Evolutionary conservation across 768 basidiomycete species (phyloP).

Genomic region (Pisolithus tinctorius): DNA sequence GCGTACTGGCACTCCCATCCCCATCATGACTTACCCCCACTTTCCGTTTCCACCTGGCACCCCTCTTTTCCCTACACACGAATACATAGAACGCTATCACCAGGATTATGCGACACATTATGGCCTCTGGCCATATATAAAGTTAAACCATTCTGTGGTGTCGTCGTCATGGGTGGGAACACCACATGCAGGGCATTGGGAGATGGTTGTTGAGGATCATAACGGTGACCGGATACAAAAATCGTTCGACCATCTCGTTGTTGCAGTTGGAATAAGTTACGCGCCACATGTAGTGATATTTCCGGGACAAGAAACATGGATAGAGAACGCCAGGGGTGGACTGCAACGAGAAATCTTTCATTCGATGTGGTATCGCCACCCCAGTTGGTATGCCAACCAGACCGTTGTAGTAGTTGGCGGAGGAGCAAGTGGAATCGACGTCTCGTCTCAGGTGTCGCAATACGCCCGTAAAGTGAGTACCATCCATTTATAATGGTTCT

Average conservation of each 20-base stretch:
- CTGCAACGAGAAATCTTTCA: slow-evolving; percentile 38
- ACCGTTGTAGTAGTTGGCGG: slow-evolving; percentile 11
- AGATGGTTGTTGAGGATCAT: too few species aligned
- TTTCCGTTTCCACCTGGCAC: slow-evolving; percentile 47
- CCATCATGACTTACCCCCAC: slow-evolving; percentile 50
- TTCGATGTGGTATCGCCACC: slow-evolving; percentile 47
- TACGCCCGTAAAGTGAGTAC: slow-evolving; percentile 36
- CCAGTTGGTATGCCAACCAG: slow-evolving; percentile 34
- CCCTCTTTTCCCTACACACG: slow-evolving; percentile 43
- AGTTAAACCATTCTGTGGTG: slow-evolving; percentile 37
- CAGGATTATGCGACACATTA: slow-evolving; percentile 33
- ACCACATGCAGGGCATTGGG: too few species aligned
- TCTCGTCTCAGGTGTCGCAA: slow-evolving; percentile 34
- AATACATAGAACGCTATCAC: slow-evolving; percentile 42
- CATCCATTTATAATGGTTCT: neutral
- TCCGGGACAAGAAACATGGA: slow-evolving; percentile 45
- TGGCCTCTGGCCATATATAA: slow-evolving; percentile 34
- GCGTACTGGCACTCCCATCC: slow-evolving; percentile 49
- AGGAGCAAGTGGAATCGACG: slow-evolving; percentile 42
- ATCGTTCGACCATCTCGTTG: slow-evolving; percentile 46
- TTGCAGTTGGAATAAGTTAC: slow-evolving; percentile 51
- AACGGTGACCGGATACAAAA: too few species aligned
- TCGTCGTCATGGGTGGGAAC: slow-evolving; percentile 40
- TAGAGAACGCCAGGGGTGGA: slow-evolving; percentile 19
- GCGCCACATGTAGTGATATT: slow-evolving; percentile 40